phyloP scores from a whole-genome alignment of 257 asterid genomes.

The Primulina eburnea region DNA sequence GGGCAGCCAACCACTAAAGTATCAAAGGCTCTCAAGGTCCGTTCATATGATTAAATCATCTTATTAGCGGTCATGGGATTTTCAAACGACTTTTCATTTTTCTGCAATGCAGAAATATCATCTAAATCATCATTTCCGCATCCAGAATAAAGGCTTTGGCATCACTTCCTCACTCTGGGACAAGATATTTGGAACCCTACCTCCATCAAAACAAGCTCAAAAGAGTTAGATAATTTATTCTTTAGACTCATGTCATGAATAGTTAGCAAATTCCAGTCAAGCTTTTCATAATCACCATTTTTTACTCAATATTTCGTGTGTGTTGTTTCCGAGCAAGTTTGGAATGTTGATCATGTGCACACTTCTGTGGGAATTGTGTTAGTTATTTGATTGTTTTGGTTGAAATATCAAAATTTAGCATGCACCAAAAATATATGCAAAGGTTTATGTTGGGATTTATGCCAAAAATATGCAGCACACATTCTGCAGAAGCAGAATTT shows the following conservation, averaged over 20 bases:
- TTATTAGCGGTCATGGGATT: background rate
- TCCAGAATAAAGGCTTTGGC: conserved; percentile 83
- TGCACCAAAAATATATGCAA: background rate
- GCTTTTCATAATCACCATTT: conserved; percentile 14
- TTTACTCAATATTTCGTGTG: conserved; percentile 18
- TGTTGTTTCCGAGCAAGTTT: conserved; percentile 16
- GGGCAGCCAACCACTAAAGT: conserved; percentile 65
- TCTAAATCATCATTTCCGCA: conserved; percentile 84
- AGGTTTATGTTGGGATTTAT: background rate
- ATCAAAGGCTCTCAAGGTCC: conserved; percentile 69
- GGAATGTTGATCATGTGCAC: conserved; percentile 16
- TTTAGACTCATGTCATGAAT: background rate
- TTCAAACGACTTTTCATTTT: background rate
- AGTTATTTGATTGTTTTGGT: conserved; percentile 2
- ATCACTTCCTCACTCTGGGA: conserved; percentile 92
- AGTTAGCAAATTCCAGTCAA: background rate
- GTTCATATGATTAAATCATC: background rate
- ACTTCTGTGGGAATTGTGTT: conserved; percentile 6
- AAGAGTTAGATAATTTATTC: conserved; percentile 41
- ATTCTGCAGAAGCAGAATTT: background rate
- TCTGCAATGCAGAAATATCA: conserved; percentile 68
- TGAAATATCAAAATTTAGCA: conserved; percentile 3
- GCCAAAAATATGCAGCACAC: background rate
- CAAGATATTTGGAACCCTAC: conserved; percentile 78
- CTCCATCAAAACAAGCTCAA: conserved; percentile 46